Evolutionary conservation across 192 early-diverging fungal species (phyloP), one percentile per base, ranked within the genome.

Genomic region (Coemansia sp.): DNA sequence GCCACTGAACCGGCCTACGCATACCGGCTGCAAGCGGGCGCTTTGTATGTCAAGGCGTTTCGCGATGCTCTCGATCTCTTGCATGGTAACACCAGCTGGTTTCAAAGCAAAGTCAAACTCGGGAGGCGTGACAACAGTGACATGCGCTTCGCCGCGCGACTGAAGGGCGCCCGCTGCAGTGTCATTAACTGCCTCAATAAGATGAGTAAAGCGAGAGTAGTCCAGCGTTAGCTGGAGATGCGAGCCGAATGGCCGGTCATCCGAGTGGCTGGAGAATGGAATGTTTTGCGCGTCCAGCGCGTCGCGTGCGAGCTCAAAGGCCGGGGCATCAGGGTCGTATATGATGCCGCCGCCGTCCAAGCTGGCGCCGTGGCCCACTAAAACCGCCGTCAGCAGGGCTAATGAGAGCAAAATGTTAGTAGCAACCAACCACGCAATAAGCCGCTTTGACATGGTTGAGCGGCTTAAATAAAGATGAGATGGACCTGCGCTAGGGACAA

Each of bases 61-160:
- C 13, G 84, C 88, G 23, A 88, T 64, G 7, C 14, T 60, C 53
- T 88, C 80, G 46, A 90, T 64, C 27, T 88, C 84, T 15, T 79
- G 49, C 7, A 86, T 85, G 17, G 86, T 86, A 9, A 90, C 58
- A 46, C 81, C 80, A 6, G 65, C 81, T 21, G 77, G 73, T 50
- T 78, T 69, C 4, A 85, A 60, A 8, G 80, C 69, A 8, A 35
- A 53, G 57, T 79, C 64, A 41, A 76, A 86, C 57, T 90, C 88
- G 5, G 88, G 81, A 8, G 88, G 88, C 8, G 72, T 63, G 30
- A 90, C 67, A 10, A 88, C 78, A 6, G 88, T 90, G 41, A 90
- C 52, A 38, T 90, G 88, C 17, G 88, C 70, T 41, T 90, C 88
- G 22, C 85, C 85, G 32, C 80, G 79, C 32, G 62, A 52, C 43